Evolutionary conservation across 2,329 filamentous ascomycete species (phyloP).

Genomic region (Microsporum canis): DNA sequence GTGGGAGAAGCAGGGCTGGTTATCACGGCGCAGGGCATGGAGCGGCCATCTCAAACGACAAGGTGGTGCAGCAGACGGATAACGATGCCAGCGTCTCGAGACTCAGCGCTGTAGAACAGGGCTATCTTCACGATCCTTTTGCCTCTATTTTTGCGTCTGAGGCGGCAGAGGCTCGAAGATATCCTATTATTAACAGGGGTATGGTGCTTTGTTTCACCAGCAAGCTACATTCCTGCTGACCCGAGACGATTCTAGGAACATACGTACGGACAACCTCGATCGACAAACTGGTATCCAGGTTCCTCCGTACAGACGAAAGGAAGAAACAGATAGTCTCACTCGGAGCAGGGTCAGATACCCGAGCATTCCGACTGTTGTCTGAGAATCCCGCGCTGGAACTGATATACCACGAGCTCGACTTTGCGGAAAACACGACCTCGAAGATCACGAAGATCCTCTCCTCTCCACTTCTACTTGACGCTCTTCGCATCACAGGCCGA

Average conservation of each 20-base stretch:
- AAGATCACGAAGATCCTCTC: conserved; percentile 46
- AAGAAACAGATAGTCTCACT: conserved; percentile 76
- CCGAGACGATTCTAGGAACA: conserved; percentile 50
- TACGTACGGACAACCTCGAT: conserved; percentile 80
- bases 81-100: conserved; percentile 81
- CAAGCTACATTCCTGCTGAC: background rate
- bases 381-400: conserved; percentile 37
- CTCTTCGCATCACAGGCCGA: conserved; percentile 21
- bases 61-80: conserved; percentile 77
- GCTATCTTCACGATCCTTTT: conserved; percentile 75
- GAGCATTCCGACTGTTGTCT: conserved; percentile 63
- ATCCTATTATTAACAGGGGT: conserved; percentile 94
- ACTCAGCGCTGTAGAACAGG: conserved; percentile 73
- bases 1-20: conserved; percentile 38
- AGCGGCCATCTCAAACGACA: conserved; percentile 45
- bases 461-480: conserved; percentile 22
- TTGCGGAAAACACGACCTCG: conserved; percentile 56
- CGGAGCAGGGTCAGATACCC: conserved; percentile 86
- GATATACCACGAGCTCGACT: conserved; percentile 88
- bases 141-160: conserved; percentile 56
- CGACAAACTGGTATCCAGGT: conserved; percentile 62
- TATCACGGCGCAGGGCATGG: conserved; percentile 12
- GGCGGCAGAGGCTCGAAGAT: conserved; percentile 44
- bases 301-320: conserved; percentile 43
- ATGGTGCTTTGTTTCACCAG: background rate